Percentiles rank a stretch among this genome's conserved stretches.
Evolutionary conservation across 1,284 basidiomycete genomes (phyloP).

Genomic region (Pseudozyma thailandica): DNA sequence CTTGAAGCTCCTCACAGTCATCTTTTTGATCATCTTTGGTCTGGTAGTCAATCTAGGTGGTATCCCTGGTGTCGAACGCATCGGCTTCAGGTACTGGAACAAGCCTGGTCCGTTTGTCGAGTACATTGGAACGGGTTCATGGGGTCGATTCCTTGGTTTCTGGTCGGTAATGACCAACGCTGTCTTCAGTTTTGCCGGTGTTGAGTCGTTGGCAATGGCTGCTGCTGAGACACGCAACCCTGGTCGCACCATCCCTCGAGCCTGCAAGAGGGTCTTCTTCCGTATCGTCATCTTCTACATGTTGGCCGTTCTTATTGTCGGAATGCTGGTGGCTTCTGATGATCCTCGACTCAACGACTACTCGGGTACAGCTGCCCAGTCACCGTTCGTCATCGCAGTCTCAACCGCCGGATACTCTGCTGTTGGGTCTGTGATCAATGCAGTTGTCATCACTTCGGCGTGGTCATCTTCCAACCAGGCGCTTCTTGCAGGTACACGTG

Average conservation of each 20-base stretch:
- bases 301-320: slow-evolving; percentile 73
- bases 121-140: slow-evolving; percentile 71
- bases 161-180: slow-evolving; percentile 70
- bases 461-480: slow-evolving; percentile 87
- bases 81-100: slow-evolving; percentile 62
- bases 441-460: slow-evolving; percentile 79
- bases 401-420: slow-evolving; percentile 68
- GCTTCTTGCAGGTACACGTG: slow-evolving; percentile 82
- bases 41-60: slow-evolving; percentile 55
- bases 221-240: slow-evolving; percentile 57
- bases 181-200: slow-evolving; percentile 82
- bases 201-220: slow-evolving; percentile 73
- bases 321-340: slow-evolving; percentile 78
- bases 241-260: slow-evolving; percentile 44
- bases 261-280: slow-evolving; percentile 74
- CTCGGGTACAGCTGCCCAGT: slow-evolving; percentile 32
- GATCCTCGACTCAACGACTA: slow-evolving; percentile 48
- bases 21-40: slow-evolving; percentile 53
- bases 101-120: slow-evolving; percentile 69
- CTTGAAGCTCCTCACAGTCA: slow-evolving; percentile 37
- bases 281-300: slow-evolving; percentile 79
- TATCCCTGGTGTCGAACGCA: slow-evolving; percentile 36
- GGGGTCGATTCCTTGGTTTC: slow-evolving; percentile 71
- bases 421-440: slow-evolving; percentile 75
- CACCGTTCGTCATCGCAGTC: slow-evolving; percentile 68